Base-by-base conservation (phyloP, 2,329 filamentous ascomycete species). In the Shiraia bambusicola region DNA sequence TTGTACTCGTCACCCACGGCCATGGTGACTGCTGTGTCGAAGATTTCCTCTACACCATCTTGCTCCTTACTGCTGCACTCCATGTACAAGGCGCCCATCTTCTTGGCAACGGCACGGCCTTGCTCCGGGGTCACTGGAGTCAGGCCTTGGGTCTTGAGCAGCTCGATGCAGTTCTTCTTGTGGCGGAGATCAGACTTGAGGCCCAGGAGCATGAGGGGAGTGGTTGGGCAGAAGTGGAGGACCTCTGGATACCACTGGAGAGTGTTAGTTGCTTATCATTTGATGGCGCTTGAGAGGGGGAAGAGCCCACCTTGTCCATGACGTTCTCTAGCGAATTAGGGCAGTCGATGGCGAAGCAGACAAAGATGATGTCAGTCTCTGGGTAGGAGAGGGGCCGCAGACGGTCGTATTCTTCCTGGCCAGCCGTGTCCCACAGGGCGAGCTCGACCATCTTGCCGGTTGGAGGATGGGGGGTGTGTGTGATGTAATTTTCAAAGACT, bases 401-500 rank as follows among this genome's bases (percentile, higher is more conserved):
- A 60, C 93, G 85, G 76, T 98, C 93, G 70, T 98, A 98, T 74
- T 97, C 93, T 72, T 98, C 93, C 72, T 98, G 93, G 28, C 93
- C 93, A 59, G 93, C 93, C 19, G 93, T 98, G 72, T 98, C 93
- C 93, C 93, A 98, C 37, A 98, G 80, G 28, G 93, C 93, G 48
- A 98, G 82, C 75, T 98, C 93, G 56, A 98, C 90, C 43, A 86
- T 91, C 79, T 96, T 97, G 65, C 92, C 91, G 10, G 86, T 88
- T 31, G 84, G 82, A 52, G 84, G 82, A 73, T 98, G 93, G 46
- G 84, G 87, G 42, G 92, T 94, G 70, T 95, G 92, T 40, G 93
- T 96, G 74, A 98, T 97, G 81, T 98, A 98, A 77, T 98, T 98
- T 68, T 98, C 93, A 70, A 98, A 98, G 37, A 98, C 93, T 2